These are phyloP conservation scores for Aureobasidium lini DNA, from an alignment of 2,329 filamentous ascomycete species.

Conservation along the genomic window DNA sequence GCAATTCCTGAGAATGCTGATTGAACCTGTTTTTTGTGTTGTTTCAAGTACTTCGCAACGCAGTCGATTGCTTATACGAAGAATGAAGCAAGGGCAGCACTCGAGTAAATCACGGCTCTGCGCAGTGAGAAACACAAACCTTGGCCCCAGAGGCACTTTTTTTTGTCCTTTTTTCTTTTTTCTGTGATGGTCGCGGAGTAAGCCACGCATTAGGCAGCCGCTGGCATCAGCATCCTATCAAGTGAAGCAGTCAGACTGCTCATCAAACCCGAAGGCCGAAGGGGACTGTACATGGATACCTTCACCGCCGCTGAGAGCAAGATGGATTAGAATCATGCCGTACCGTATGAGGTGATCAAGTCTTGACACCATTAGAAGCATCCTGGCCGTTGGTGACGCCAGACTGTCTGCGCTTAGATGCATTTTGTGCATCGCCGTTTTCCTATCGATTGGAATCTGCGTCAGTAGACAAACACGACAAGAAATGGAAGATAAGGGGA, in stretches of 20 bases:
- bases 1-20: neutral
- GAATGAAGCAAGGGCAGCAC: neutral
- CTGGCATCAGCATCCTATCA: neutral
- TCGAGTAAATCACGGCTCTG: neutral
- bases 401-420: constrained; percentile 13
- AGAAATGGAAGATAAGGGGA: neutral
- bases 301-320: neutral
- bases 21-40: constrained; percentile 1
- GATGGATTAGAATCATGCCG: neutral
- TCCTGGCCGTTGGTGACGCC: constrained; percentile 3
- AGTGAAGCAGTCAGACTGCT: neutral
- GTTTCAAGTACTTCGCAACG: neutral
- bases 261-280: neutral
- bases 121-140: neutral
- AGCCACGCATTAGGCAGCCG: neutral
- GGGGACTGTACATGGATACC: neutral
- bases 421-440: neutral
- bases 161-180: neutral
- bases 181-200: neutral
- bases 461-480: constrained; percentile 10
- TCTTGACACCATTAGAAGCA: constrained; percentile 2
- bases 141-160: neutral
- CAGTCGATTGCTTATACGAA: neutral
- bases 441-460: neutral
- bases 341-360: neutral